Conservation (phyloP, 2,329 filamentous ascomycete species). For the Madurella mycetomatis region DNA sequence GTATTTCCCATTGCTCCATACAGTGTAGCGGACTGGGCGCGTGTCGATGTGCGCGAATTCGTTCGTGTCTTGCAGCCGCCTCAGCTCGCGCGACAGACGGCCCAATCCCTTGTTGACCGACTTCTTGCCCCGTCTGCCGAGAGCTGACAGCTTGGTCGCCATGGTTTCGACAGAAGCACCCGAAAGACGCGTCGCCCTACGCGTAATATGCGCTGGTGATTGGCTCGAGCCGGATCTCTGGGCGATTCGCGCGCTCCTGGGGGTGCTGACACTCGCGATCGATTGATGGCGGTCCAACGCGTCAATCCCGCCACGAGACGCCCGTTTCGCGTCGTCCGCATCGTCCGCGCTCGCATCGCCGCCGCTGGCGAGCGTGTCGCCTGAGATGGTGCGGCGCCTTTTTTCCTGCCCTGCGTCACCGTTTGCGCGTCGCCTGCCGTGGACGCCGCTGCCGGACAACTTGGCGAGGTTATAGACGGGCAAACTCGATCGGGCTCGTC, state of each 20-base stretch:
- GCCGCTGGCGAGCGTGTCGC: constrained; percentile 31
- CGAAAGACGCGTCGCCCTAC: constrained; percentile 42
- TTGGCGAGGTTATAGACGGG: constrained; percentile 64
- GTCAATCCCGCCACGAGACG: constrained; percentile 39
- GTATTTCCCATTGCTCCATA: constrained; percentile 63
- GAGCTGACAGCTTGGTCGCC: constrained; percentile 45
- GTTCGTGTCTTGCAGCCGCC: constrained; percentile 57
- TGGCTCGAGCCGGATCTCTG: constrained; percentile 30
- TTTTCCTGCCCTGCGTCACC: constrained; percentile 44
- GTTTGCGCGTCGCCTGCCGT: constrained; percentile 53
- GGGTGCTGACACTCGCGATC: constrained; percentile 35
- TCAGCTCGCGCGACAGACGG: constrained; percentile 53
- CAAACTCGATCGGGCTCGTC: constrained; percentile 51
- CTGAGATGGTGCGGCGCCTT: constrained; percentile 39
- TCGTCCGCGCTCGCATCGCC: not conserved
- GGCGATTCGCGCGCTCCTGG: constrained; percentile 32
- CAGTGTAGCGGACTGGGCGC: constrained; percentile 52
- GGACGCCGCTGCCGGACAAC: constrained; percentile 57
- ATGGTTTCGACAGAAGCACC: constrained; percentile 42
- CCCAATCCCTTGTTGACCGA: constrained; percentile 44
- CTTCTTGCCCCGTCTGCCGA: constrained; percentile 59
- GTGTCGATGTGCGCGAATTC: constrained; percentile 58
- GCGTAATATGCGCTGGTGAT: constrained; percentile 30
- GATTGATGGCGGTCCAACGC: constrained; percentile 45
- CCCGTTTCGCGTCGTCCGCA: constrained; percentile 25